Conservation (phyloP, 164 flowering plant genomes). For the Liquidambar formosana region DNA sequence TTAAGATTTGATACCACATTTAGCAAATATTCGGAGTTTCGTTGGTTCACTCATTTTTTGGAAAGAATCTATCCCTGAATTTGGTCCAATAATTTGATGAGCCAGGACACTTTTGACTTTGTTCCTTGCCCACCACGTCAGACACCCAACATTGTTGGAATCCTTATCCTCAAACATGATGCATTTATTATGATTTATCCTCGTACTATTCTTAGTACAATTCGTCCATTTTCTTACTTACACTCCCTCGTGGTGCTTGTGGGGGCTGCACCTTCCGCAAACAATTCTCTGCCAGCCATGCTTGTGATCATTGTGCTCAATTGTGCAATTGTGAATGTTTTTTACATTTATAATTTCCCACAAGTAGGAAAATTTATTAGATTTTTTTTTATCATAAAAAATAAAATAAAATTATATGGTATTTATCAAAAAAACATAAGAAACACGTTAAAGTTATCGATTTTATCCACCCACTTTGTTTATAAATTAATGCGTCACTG, state of each 20-base stretch:
- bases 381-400: no score
- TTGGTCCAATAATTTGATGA: neutral
- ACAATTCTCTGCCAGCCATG: no score
- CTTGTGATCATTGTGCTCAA: no score
- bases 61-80: neutral
- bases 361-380: no score
- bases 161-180: neutral
- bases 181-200: neutral
- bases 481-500: no score
- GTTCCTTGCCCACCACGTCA: neutral
- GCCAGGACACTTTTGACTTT: neutral
- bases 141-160: neutral
- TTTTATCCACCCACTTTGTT: no score
- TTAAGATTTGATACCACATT: neutral
- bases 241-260: neutral
- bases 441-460: no score
- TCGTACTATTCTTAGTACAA: neutral
- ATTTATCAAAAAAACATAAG: no score
- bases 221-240: neutral
- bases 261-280: no score
- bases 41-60: neutral
- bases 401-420: no score
- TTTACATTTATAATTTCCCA: no score
- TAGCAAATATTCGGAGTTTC: neutral
- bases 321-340: no score